Percentiles rank a stretch among this genome's conserved stretches.
These are phyloP conservation scores for Penicillium brasilianum DNA, from an alignment of 2,329 filamentous ascomycete species.

Conservation along the genomic window DNA sequence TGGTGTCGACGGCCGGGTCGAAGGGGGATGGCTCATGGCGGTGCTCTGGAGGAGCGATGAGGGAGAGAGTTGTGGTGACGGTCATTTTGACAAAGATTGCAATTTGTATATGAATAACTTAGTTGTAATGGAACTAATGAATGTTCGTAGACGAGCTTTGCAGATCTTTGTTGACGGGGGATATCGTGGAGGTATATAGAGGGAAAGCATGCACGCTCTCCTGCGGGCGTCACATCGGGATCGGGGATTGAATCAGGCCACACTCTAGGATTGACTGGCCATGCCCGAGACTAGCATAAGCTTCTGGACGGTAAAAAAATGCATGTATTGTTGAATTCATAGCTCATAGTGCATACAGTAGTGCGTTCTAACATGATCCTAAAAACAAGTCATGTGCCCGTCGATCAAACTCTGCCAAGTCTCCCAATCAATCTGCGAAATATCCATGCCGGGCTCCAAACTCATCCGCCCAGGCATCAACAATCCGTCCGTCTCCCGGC, in stretches of 20 bases:
- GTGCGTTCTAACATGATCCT: not conserved
- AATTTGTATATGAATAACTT: not conserved
- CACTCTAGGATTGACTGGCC: not conserved
- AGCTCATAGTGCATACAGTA: not conserved
- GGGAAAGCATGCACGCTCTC: not conserved
- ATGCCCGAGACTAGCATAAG: not conserved
- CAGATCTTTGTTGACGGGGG: not conserved
- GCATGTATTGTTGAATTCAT: not conserved
- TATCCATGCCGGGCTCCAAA: not conserved
- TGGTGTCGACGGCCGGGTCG: not conserved
- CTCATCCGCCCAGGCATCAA: not conserved
- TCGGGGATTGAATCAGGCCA: not conserved
- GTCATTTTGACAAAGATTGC: not conserved
- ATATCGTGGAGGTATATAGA: not conserved
- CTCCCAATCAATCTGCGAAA: not conserved
- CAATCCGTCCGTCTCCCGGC: not conserved
- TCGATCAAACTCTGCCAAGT: slow-evolving; percentile 1
- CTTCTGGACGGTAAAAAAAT: not conserved
- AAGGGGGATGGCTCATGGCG: not conserved
- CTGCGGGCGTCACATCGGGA: not conserved
- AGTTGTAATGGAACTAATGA: not conserved
- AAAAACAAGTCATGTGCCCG: not conserved
- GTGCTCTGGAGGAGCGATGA: not conserved
- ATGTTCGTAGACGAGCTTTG: not conserved
- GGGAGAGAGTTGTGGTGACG: not conserved